A percentile compares a stretch with the other conserved stretches of the same genome.
These are phyloP conservation scores for Pyrenochaeta sp. DNA, from an alignment of 2,329 filamentous ascomycete genomes.

Conservation along the genomic window DNA sequence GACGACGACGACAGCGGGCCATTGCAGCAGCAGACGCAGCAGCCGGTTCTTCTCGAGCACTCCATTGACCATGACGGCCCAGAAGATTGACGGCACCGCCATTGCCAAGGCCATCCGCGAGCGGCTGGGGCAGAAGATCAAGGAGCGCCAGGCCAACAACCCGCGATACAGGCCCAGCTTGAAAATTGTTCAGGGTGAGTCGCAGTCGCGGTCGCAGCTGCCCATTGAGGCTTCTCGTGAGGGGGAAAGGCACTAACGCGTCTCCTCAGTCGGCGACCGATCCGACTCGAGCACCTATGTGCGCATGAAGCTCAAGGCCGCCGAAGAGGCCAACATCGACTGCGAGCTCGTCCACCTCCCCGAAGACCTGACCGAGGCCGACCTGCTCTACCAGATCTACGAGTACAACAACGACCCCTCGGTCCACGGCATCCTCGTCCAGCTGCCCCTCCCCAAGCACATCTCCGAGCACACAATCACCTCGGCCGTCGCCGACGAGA, in stretches of 20 bases:
- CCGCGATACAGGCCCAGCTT: conserved; percentile 87
- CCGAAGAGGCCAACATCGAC: conserved; percentile 89
- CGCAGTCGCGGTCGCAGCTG: no score
- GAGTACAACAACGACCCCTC: conserved; percentile 84
- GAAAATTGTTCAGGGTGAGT: conserved; percentile 90
- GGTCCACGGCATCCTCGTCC: conserved; percentile 92
- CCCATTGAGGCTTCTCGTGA: no score
- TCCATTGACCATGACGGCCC: conserved; percentile 76
- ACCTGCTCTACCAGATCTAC: conserved; percentile 83
- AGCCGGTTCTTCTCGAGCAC: conserved; percentile 58
- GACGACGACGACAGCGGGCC: conserved; percentile 5
- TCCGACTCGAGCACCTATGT: conserved; percentile 98
- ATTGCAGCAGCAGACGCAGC: no score
- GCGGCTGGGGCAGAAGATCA: conserved; percentile 79
- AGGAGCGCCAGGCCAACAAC: conserved; percentile 79
- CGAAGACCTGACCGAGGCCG: conserved; percentile 80
- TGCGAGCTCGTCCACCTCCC: conserved; percentile 87
- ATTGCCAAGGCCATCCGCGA: conserved; percentile 93
- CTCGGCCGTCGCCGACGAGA: conserved; percentile 87
- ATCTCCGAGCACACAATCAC: conserved; percentile 91
- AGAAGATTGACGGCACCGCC: conserved; percentile 93
- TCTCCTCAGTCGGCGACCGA: conserved; percentile 90
- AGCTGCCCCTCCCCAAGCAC: conserved; percentile 87
- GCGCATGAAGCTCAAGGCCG: conserved; percentile 99
- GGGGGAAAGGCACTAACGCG: no score